Percentiles rank a stretch among this genome's conserved stretches.
Evolutionary conservation across 305 asterid species (phyloP).

Genomic region (Rubia tinctorum): DNA sequence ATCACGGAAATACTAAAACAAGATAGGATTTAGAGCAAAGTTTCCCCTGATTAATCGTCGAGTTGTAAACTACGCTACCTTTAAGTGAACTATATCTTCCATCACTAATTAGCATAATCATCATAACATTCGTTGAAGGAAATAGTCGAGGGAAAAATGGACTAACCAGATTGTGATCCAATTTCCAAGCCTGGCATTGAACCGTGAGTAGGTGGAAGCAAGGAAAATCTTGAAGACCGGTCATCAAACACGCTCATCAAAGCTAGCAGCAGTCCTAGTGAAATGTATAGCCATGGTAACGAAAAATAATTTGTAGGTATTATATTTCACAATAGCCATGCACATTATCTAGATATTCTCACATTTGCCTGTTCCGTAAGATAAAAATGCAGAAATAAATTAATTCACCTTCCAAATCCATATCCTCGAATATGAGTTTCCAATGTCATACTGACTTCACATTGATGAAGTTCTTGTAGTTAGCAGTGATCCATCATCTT

Average conservation of each 20-base stretch:
- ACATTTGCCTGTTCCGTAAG: neutral
- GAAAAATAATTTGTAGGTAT: too few species aligned
- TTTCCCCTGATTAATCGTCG: neutral
- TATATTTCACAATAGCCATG: neutral
- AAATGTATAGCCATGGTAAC: too few species aligned
- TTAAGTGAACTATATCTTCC: neutral
- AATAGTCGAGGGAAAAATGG: neutral
- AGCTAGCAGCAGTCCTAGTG: slow-evolving; percentile 60
- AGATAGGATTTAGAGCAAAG: neutral
- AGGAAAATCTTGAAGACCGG: slow-evolving; percentile 54
- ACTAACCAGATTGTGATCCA: slow-evolving; percentile 71
- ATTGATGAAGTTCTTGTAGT: slow-evolving; percentile 35
- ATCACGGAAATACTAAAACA: neutral
- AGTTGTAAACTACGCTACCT: neutral
- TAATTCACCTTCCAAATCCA: slow-evolving; percentile 55
- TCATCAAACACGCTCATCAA: slow-evolving; percentile 77
- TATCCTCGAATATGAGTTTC: slow-evolving; percentile 41
- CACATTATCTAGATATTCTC: neutral
- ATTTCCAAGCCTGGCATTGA: slow-evolving; percentile 71
- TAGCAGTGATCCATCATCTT: slow-evolving; percentile 47
- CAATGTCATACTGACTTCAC: slow-evolving; percentile 63
- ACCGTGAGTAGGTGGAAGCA: slow-evolving; percentile 51
- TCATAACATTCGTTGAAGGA: neutral
- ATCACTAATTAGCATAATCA: neutral
- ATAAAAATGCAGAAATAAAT: neutral